Base-by-base conservation (phyloP, 2,329 filamentous ascomycete genomes). In the Stagonosporopsis tanaceti region DNA sequence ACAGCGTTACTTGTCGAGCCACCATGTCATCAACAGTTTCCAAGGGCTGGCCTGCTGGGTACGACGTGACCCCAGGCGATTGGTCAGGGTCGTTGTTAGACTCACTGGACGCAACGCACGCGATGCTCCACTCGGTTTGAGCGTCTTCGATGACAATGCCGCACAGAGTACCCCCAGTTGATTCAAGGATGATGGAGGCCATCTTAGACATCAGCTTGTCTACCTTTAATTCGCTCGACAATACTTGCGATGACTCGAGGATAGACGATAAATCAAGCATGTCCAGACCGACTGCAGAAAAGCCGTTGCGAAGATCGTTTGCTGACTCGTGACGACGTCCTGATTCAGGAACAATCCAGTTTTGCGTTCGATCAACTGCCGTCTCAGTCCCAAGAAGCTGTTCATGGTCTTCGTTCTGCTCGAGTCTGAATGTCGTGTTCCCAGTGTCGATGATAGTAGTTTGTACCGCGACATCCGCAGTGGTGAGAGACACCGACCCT, bases 201-300 rank as follows among this genome's bases (percentile, higher is more conserved):
- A 94, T 92, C 39, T 90, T 93, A 68, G 89, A 88, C 59, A 93
- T 82, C 4, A 94, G 82, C 66, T 89, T 85, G 62, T 93, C 90
- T 12, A 93, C 85, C 62, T 90, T 85, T 11, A 94, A 77, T 47
- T 93, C 89, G 15, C 90, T 93, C 4, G 90, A 93, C 40, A 94
- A 88, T 40, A 93, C 85, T 70, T 93, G 91, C 9, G 89, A 92
- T 2, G 89, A 91, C 65, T 91, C 87, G 14, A 94, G 80, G 57
- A 94, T 93, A 24, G 89, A 89, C 39, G 91, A 88, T 60, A 93
- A 76, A 73, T 93, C 91, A 69, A 94, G 88, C 88, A 94, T 93
- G 77, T 94, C 91, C 50, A 94, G 82, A 4, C 81, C 81, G 1
- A 79, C 77, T 27, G 89, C 87, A 38, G 89, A 89, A 57, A 93